Evolutionary conservation across 2,329 filamentous ascomycete genomes (phyloP).

Genomic region (Ophiostoma ips): DNA sequence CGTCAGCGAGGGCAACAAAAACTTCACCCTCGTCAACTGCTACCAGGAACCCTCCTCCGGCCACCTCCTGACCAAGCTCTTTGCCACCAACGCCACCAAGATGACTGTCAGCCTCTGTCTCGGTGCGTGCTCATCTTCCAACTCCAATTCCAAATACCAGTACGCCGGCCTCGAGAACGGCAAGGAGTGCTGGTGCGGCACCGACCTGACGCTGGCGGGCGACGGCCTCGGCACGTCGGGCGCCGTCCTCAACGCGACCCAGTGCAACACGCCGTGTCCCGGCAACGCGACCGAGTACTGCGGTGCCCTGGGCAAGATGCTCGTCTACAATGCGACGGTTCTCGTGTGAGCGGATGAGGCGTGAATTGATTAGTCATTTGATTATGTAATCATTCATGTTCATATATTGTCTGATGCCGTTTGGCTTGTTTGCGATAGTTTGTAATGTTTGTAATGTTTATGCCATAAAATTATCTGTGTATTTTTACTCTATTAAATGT

Average conservation of each 20-base stretch:
- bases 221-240: constrained; percentile 11
- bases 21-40: constrained; percentile 15
- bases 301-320: constrained; percentile 6
- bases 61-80: constrained; percentile 9
- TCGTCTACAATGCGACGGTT: constrained; percentile 10
- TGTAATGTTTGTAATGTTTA: too few relatives aligned
- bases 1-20: constrained; percentile 7
- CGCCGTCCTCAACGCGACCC: not conserved
- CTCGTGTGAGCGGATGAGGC: not conserved
- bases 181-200: constrained; percentile 27
- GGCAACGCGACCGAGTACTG: constrained; percentile 12
- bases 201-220: constrained; percentile 16
- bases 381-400: too few relatives aligned
- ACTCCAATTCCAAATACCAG: constrained; percentile 17
- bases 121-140: constrained; percentile 17
- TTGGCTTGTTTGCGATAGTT: too few relatives aligned
- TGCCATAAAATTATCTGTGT: too few relatives aligned
- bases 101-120: constrained; percentile 22
- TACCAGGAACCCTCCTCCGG: constrained; percentile 13
- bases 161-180: constrained; percentile 27
- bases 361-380: too few relatives aligned
- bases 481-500: too few relatives aligned
- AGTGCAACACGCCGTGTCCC: constrained; percentile 8
- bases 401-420: too few relatives aligned
- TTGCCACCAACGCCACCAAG: constrained; percentile 3